Percentiles rank a stretch among this genome's conserved stretches.
Conservation (phyloP, 768 basidiomycete species). For the Sarcodon aspratus region DNA sequence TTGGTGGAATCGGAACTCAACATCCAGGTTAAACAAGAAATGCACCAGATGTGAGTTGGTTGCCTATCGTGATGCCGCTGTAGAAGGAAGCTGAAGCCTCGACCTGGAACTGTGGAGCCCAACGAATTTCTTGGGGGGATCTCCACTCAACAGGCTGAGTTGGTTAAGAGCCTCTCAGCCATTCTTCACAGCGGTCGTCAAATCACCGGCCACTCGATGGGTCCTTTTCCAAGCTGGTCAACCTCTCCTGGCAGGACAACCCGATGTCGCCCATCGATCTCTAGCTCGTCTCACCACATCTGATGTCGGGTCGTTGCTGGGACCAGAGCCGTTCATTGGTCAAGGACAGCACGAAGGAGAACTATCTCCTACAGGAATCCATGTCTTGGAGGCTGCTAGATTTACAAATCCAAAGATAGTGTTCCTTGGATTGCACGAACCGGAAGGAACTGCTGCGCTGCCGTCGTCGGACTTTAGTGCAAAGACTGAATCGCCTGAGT, state of each 20-base stretch:
- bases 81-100: no score
- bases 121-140: slow-evolving; percentile 43
- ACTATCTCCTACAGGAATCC: slow-evolving; percentile 11
- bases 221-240: slow-evolving; percentile 65
- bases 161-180: slow-evolving; percentile 68
- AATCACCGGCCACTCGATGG: slow-evolving; percentile 57
- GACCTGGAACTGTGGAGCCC: neutral
- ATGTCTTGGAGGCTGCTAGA: slow-evolving; percentile 42
- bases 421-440: slow-evolving; percentile 73
- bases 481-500: slow-evolving; percentile 29
- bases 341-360: slow-evolving; percentile 43
- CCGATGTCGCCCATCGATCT: slow-evolving; percentile 18
- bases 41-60: no score
- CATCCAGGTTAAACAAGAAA: no score
- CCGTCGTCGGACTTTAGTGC: slow-evolving; percentile 53
- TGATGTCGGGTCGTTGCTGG: slow-evolving; percentile 57
- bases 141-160: slow-evolving; percentile 70
- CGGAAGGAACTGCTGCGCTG: slow-evolving; percentile 33
- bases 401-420: slow-evolving; percentile 50
- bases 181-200: slow-evolving; percentile 66
- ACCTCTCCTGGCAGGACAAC: slow-evolving; percentile 40
- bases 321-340: slow-evolving; percentile 57
- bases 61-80: no score
- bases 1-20: no score
- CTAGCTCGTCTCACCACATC: slow-evolving; percentile 47